A percentile compares a stretch with the other conserved stretches of the same genome.
phyloP scores from a whole-genome alignment of 140 eudicot genomes.

The Cichorium intybus region DNA sequence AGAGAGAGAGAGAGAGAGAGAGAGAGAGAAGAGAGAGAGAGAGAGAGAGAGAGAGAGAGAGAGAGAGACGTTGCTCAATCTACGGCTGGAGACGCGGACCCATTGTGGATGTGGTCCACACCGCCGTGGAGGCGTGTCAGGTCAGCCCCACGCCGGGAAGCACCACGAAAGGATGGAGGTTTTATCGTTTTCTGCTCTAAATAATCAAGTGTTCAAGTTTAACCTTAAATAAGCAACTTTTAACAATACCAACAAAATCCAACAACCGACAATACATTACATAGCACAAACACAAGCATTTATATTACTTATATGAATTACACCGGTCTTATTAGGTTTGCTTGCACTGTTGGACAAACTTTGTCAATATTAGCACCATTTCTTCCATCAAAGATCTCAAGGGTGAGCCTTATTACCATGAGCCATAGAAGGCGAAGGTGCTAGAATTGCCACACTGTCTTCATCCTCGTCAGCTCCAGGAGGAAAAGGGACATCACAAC shows the following conservation, averaged over 20 bases:
- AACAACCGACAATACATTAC: neutral
- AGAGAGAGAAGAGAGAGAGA: no score
- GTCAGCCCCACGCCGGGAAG: no score
- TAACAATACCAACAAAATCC: neutral
- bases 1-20: no score
- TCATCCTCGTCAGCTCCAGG: conserved; percentile 17
- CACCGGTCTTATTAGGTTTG: neutral
- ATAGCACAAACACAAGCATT: neutral
- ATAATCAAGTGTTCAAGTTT: neutral
- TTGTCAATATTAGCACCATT: neutral
- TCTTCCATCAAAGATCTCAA: conserved; percentile 26
- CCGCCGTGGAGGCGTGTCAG: no score
- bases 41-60: no score
- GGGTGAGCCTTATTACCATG: conserved; percentile 13
- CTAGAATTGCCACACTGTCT: neutral
- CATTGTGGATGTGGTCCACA: no score
- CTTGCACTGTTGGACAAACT: neutral
- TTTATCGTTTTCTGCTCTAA: no score
- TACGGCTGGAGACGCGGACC: no score
- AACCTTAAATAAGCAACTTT: neutral
- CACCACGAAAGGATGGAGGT: no score
- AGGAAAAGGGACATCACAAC: conserved; percentile 31
- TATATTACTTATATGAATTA: conserved; percentile 3
- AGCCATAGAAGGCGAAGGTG: conserved; percentile 16
- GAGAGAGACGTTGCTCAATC: no score